These are phyloP conservation scores for Alternaria triticimaculans DNA, from an alignment of 2,329 filamentous ascomycete species.

Conservation along the genomic window DNA sequence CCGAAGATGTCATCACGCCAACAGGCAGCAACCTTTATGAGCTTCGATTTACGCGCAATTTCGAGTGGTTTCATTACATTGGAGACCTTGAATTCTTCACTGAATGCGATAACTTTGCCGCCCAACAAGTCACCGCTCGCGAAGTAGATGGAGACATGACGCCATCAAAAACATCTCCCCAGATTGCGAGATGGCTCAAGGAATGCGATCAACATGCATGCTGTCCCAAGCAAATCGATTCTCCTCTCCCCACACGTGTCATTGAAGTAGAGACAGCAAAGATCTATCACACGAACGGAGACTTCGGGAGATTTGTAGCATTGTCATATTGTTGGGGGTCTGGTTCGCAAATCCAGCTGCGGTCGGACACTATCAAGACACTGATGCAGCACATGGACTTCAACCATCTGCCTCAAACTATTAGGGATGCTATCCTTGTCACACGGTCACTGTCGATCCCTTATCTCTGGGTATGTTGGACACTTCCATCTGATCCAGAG, in stretches of 20 bases:
- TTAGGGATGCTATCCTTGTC: neutral
- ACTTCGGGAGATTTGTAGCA: neutral
- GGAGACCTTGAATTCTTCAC: neutral
- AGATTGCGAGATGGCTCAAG: neutral
- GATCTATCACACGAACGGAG: neutral
- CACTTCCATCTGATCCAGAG: rapidly evolving
- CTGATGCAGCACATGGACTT: neutral
- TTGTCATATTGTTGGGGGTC: neutral
- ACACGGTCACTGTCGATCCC: neutral
- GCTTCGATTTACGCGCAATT: too few species aligned
- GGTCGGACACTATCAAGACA: too few species aligned
- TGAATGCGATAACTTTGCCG: neutral
- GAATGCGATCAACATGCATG: neutral
- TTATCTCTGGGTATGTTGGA: neutral
- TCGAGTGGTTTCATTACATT: too few species aligned
- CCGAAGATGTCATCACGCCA: rapidly evolving
- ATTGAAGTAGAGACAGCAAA: neutral
- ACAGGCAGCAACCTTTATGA: neutral
- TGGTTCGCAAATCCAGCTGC: neutral
- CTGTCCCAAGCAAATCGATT: neutral
- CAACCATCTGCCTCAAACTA: neutral
- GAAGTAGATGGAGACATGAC: neutral
- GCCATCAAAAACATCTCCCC: neutral
- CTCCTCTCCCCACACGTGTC: neutral
- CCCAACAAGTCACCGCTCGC: neutral